A percentile compares a stretch with the other conserved stretches of the same genome.
Conservation (phyloP, 139 green algal genomes). For the Chloropicon primus region DNA sequence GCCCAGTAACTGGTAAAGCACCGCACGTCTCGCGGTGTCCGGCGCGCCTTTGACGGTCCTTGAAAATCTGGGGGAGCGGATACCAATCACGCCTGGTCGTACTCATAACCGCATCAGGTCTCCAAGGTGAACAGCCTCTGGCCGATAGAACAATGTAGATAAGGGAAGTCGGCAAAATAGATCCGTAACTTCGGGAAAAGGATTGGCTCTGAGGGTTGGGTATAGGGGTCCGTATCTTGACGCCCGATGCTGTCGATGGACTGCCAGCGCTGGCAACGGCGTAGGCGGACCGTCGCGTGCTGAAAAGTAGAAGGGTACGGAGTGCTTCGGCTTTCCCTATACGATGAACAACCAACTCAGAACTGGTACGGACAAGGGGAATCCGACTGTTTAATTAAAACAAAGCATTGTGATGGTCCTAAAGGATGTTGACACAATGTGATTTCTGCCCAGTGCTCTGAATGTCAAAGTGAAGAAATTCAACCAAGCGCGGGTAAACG, state of each 20-base stretch:
- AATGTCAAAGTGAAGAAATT: slow-evolving; percentile 95
- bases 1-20: slow-evolving; percentile 71
- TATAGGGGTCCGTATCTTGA: slow-evolving; percentile 49
- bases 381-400: slow-evolving; percentile 98
- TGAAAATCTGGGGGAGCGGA: slow-evolving; percentile 73
- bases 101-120: slow-evolving; percentile 93
- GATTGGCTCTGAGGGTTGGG: slow-evolving; percentile 87
- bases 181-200: slow-evolving; percentile 93
- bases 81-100: slow-evolving; percentile 67
- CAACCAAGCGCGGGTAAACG: slow-evolving; percentile 90
- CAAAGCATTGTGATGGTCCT: slow-evolving; percentile 83
- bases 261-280: slow-evolving; percentile 46
- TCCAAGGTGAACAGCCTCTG: slow-evolving; percentile 93
- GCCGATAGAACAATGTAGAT: slow-evolving; percentile 90
- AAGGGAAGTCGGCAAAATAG: slow-evolving; percentile 94
- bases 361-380: slow-evolving; percentile 91
- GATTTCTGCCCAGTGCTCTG: slow-evolving; percentile 95
- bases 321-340: slow-evolving; percentile 49
- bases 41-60: slow-evolving; percentile 66
- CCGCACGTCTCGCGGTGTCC: slow-evolving; percentile 67
- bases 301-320: slow-evolving; percentile 38
- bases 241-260: slow-evolving; percentile 39
- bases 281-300: slow-evolving; percentile 45
- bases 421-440: slow-evolving; percentile 90
- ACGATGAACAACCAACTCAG: slow-evolving; percentile 79